phyloP scores from a whole-genome alignment of 139 green algal species.

The Chlorella sp. region DNA sequence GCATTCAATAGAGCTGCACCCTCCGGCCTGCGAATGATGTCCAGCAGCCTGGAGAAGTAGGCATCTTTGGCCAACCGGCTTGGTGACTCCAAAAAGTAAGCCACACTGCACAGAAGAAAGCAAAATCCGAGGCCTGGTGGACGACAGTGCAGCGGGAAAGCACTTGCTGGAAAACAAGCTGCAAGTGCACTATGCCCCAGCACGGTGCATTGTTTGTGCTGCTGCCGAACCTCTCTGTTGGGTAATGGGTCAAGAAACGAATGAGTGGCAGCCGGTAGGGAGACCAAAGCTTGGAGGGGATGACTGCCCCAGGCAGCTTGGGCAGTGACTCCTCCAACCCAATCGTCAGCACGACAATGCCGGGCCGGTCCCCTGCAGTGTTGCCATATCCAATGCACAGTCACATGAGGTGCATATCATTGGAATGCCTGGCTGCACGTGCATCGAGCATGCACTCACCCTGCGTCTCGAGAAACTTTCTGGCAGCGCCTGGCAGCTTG shows the following conservation, averaged over 20 bases:
- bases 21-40: slow-evolving; percentile 78
- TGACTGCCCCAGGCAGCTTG: slow-evolving; percentile 57
- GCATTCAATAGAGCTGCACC: slow-evolving; percentile 75
- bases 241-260: slow-evolving; percentile 88
- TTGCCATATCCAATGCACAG: too few species aligned
- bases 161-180: background rate
- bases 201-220: too few species aligned
- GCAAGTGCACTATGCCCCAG: background rate
- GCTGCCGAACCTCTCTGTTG: slow-evolving; percentile 28
- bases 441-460: too few species aligned
- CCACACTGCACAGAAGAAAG: slow-evolving; percentile 40
- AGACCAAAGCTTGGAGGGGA: slow-evolving; percentile 70
- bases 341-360: slow-evolving; percentile 94
- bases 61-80: slow-evolving; percentile 61
- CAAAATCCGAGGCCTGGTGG: too few species aligned
- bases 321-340: slow-evolving; percentile 88
- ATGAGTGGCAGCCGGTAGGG: slow-evolving; percentile 88
- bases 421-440: too few species aligned
- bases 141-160: too few species aligned
- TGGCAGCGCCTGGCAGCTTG: slow-evolving; percentile 86
- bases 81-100: slow-evolving; percentile 79
- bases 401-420: too few species aligned
- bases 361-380: slow-evolving; percentile 56
- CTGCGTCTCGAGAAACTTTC: slow-evolving; percentile 89
- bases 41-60: slow-evolving; percentile 88